These are phyloP conservation scores for Phialophora verrucosa DNA, from an alignment of 2,329 filamentous ascomycete genomes.

Conservation along the genomic window DNA sequence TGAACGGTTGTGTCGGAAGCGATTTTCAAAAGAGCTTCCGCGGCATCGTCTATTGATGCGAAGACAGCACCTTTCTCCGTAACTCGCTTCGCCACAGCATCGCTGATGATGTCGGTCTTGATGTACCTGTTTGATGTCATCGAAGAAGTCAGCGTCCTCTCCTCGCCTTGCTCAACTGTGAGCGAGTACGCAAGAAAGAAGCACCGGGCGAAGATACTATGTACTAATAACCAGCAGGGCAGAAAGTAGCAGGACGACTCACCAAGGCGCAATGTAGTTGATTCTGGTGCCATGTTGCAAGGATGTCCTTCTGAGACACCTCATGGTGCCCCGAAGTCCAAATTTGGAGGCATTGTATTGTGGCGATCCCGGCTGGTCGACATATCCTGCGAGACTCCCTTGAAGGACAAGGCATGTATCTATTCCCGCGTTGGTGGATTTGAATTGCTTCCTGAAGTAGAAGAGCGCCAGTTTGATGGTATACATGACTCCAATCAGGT, in stretches of 20 bases:
- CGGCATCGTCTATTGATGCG: neutral
- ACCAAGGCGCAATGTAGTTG: conserved; percentile 56
- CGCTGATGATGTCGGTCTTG: neutral
- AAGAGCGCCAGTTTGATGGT: conserved; percentile 47
- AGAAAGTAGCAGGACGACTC: conserved; percentile 30
- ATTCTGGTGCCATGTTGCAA: conserved; percentile 52
- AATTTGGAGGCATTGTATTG: conserved; percentile 55
- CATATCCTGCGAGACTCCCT: neutral
- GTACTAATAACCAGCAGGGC: too few relatives aligned
- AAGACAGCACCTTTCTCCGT: neutral
- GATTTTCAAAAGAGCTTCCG: neutral
- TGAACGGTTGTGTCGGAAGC: neutral
- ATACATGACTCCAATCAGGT: conserved; percentile 45
- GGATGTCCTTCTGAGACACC: conserved; percentile 47
- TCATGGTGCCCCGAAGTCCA: conserved; percentile 53
- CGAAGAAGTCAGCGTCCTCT: neutral
- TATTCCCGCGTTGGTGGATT: neutral
- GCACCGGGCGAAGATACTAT: too few relatives aligned
- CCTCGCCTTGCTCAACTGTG: too few relatives aligned
- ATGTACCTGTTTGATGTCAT: neutral
- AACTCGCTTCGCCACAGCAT: neutral
- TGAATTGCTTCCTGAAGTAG: conserved; percentile 42
- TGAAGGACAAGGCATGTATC: neutral
- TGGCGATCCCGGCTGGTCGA: conserved; percentile 33
- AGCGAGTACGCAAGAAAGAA: neutral